A percentile compares a stretch with the other conserved stretches of the same genome.
phyloP scores from a whole-genome alignment of 176 grass and related monocot genomes.

The Poa pratensis region DNA sequence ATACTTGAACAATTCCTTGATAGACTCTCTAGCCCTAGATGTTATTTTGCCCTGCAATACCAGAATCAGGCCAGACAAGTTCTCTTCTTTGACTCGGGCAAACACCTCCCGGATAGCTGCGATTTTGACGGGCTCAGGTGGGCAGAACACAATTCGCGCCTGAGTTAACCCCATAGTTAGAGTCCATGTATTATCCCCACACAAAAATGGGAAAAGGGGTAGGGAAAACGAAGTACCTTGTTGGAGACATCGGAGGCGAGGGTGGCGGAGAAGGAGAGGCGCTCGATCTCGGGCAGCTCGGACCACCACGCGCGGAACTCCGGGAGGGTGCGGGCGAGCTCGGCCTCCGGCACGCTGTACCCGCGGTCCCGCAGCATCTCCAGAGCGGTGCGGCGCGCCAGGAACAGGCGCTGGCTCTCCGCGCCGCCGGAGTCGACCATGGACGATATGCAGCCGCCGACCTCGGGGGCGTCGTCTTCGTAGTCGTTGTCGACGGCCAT shows the following conservation, averaged over 20 bases:
- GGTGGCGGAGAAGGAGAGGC: constrained; percentile 62
- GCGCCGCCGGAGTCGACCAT: constrained; percentile 67
- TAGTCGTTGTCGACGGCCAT: background rate
- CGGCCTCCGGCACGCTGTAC: constrained; percentile 52
- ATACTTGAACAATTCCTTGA: constrained; percentile 74
- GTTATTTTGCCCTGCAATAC: constrained; percentile 70
- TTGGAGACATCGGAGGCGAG: constrained; percentile 55
- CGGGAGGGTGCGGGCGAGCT: constrained; percentile 63
- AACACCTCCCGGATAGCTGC: constrained; percentile 56
- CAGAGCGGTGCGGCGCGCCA: constrained; percentile 77
- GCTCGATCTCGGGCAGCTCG: constrained; percentile 47
- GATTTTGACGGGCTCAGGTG: constrained; percentile 73
- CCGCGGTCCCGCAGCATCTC: constrained; percentile 95
- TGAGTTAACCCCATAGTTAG: constrained; percentile 48
- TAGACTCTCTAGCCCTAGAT: constrained; percentile 61
- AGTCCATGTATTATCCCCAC: background rate
- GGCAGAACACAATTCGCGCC: constrained; percentile 72
- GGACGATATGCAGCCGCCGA: constrained; percentile 51
- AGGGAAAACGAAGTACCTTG: constrained; percentile 45
- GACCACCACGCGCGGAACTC: constrained; percentile 82
- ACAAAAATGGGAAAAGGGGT: background rate
- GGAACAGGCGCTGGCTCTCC: constrained; percentile 86
- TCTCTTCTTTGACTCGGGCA: constrained; percentile 38
- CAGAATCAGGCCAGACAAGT: constrained; percentile 64
- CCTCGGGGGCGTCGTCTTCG: constrained; percentile 6